phyloP scores from a whole-genome alignment of 768 basidiomycete genomes.

The Russula sp. region DNA sequence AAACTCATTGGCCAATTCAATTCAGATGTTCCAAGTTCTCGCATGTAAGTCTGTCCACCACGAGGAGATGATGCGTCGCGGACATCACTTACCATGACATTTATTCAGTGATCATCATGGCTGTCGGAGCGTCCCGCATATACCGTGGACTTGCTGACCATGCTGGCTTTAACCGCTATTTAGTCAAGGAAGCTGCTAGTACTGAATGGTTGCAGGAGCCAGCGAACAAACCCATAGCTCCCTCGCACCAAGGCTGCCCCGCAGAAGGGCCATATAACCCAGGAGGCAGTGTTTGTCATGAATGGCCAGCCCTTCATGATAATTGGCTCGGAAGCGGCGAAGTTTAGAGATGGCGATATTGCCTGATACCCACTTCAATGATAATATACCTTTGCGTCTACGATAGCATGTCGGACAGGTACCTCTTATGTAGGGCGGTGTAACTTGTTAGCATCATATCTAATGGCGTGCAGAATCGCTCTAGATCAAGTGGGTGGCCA shows the following conservation, averaged over 20 bases:
- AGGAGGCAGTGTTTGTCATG: background rate
- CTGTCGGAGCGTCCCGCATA: slow-evolving; percentile 13
- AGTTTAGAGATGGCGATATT: background rate
- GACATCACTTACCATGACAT: background rate
- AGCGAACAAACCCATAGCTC: background rate
- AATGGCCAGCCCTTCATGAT: background rate
- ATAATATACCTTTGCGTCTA: background rate
- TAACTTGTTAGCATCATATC: too few relatives aligned
- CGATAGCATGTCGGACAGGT: background rate
- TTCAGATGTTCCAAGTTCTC: slow-evolving; percentile 12
- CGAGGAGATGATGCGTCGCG: background rate
- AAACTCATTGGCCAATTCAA: background rate
- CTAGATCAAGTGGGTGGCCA: too few relatives aligned
- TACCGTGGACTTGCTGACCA: slow-evolving; percentile 15
- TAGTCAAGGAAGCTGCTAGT: background rate
- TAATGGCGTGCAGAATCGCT: too few relatives aligned
- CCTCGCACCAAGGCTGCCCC: background rate
- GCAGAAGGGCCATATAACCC: background rate
- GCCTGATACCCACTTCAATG: background rate
- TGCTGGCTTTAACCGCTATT: background rate
- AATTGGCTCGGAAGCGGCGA: background rate
- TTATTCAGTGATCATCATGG: slow-evolving; percentile 10
- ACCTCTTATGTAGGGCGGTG: background rate
- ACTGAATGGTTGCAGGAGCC: background rate
- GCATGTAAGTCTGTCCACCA: slow-evolving; percentile 1